These are phyloP conservation scores for Yamadazyma triangularis DNA, from an alignment of 1,139 yeast genomes.

Conservation along the genomic window DNA sequence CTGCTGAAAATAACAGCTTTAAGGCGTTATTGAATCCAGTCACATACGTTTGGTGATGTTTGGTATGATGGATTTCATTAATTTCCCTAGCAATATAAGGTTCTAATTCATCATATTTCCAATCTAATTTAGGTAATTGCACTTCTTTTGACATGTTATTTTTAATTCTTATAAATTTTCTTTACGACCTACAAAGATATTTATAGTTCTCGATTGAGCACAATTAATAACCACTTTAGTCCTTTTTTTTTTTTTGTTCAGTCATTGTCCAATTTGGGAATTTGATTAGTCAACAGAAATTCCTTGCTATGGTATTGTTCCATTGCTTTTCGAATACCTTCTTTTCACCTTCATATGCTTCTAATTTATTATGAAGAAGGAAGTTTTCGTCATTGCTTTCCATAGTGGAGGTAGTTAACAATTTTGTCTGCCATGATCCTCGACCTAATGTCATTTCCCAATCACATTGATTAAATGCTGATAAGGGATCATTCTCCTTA, in stretches of 20 bases:
- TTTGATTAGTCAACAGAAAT: constrained; percentile 1
- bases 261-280: not conserved
- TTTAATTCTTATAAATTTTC: not conserved
- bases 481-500: constrained; percentile 24
- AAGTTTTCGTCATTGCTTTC: constrained; percentile 20
- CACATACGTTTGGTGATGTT: constrained; percentile 95
- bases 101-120: constrained; percentile 85
- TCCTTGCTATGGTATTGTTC: constrained; percentile 6
- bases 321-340: constrained; percentile 8
- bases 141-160: constrained; percentile 22
- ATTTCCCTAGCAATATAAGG: constrained; percentile 87
- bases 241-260: not conserved
- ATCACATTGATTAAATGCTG: constrained; percentile 26
- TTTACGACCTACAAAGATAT: not conserved
- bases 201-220: not conserved
- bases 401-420: constrained; percentile 22
- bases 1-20: constrained; percentile 75
- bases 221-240: not conserved
- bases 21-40: constrained; percentile 80
- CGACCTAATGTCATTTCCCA: constrained; percentile 36
- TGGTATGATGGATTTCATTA: constrained; percentile 84
- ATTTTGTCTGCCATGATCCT: constrained; percentile 26
- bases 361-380: constrained; percentile 14
- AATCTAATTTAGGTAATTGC: constrained; percentile 79
- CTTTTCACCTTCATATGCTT: constrained; percentile 13